Percentiles rank a stretch among this genome's conserved stretches.
Evolutionary conservation across 1,139 yeast genomes (phyloP).

Genomic region (Saccharomyces hybrid): DNA sequence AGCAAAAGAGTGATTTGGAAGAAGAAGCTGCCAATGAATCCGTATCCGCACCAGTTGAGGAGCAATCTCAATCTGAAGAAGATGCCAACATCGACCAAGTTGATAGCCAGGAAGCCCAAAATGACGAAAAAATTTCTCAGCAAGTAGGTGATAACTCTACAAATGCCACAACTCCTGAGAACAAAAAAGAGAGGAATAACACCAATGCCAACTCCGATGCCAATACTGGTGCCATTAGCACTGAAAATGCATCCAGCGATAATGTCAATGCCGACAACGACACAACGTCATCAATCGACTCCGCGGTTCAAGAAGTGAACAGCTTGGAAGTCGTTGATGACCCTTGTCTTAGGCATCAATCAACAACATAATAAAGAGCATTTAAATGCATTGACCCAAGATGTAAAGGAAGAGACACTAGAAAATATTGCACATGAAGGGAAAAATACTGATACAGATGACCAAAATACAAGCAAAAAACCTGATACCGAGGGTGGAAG

Average conservation of each 20-base stretch:
- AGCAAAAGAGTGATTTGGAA: constrained; percentile 3
- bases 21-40: constrained; percentile 7
- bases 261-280: neutral
- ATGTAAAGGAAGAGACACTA: constrained; percentile 21
- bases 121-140: neutral
- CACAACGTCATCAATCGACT: neutral
- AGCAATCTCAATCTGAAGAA: constrained; percentile 4
- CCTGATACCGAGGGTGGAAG: constrained; percentile 30
- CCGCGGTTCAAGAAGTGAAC: neutral
- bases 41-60: constrained; percentile 2
- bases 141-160: neutral
- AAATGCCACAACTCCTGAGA: constrained; percentile 2
- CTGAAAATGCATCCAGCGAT: neutral
- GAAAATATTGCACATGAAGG: constrained; percentile 21
- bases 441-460: constrained; percentile 4
- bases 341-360: constrained; percentile 29
- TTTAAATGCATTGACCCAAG: constrained; percentile 19
- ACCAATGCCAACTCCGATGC: constrained; percentile 7
- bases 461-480: constrained; percentile 2
- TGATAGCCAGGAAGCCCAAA: constrained; percentile 2
- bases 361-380: constrained; percentile 16
- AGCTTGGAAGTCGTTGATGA: constrained; percentile 15
- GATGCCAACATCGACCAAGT: constrained; percentile 1
- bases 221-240: neutral
- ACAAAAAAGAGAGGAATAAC: constrained; percentile 9